A percentile compares a stretch with the other conserved stretches of the same genome.
phyloP scores from a whole-genome alignment of 2,329 filamentous ascomycete species.

The Sphaerostilbella broomeana region DNA sequence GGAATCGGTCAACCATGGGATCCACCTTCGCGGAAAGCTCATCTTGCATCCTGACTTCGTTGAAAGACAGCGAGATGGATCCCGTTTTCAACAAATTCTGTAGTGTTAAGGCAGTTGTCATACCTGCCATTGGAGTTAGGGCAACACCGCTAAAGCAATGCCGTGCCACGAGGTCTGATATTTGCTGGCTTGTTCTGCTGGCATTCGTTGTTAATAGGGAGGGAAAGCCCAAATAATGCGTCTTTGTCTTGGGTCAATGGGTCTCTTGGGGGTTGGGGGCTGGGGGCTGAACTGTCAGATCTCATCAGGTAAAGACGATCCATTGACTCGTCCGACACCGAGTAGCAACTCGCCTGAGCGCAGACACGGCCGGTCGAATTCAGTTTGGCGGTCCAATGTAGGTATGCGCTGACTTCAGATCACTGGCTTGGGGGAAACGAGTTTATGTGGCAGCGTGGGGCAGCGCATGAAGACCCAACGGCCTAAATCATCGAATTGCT shows the following conservation, averaged over 20 bases:
- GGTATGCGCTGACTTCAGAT: conserved; percentile 4
- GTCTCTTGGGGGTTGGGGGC: too few species aligned
- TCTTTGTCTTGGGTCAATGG: too few species aligned
- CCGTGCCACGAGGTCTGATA: background rate
- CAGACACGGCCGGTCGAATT: background rate
- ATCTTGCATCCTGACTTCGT: too few species aligned
- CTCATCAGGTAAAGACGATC: too few species aligned
- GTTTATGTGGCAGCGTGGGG: conserved; percentile 5
- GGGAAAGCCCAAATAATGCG: too few species aligned
- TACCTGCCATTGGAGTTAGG: too few species aligned
- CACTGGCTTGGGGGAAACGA: background rate
- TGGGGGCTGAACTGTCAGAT: too few species aligned
- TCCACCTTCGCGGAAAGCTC: background rate
- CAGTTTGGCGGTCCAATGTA: background rate
- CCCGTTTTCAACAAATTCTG: too few species aligned
- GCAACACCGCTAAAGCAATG: background rate
- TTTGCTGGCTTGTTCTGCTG: background rate
- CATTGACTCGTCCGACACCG: too few species aligned
- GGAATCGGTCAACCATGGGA: background rate
- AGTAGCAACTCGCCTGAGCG: background rate
- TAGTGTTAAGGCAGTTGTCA: too few species aligned
- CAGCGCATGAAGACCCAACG: conserved; percentile 12
- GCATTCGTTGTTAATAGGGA: background rate
- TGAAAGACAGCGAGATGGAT: too few species aligned
- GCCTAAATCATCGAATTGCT: conserved; percentile 6